These are phyloP conservation scores for Thelephora aurantiotincta DNA, from an alignment of 768 basidiomycete species.

Conservation along the genomic window DNA sequence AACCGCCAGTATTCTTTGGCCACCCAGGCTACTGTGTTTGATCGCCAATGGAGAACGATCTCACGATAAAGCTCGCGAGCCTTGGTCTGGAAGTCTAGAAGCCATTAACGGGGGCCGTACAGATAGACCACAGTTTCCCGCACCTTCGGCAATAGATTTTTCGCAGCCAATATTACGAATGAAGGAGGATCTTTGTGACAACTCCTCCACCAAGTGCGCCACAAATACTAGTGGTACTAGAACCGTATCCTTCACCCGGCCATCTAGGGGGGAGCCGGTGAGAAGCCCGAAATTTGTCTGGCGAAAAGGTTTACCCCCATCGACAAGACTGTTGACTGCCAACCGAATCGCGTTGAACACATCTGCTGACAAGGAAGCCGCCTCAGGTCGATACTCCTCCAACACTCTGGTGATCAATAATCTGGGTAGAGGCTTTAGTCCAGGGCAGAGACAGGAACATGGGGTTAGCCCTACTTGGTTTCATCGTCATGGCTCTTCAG, in stretches of 20 bases:
- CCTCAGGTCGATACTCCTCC: constrained; percentile 34
- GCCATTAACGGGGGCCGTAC: not conserved
- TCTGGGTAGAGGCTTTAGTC: constrained; percentile 16
- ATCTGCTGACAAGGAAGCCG: constrained; percentile 28
- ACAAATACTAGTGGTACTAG: constrained; percentile 30
- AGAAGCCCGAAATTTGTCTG: not conserved
- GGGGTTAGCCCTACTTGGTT: constrained; percentile 24
- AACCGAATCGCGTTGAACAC: constrained; percentile 28
- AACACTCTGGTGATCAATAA: constrained; percentile 27
- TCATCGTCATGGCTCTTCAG: constrained; percentile 27
- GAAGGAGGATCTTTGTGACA: constrained; percentile 30
- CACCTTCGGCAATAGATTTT: constrained; percentile 22
- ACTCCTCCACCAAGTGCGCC: constrained; percentile 33
- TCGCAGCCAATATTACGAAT: constrained; percentile 29
- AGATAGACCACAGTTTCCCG: constrained; percentile 5
- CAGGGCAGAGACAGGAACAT: not conserved
- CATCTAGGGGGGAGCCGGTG: not conserved
- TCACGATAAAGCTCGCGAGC: constrained; percentile 27
- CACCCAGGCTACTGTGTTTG: constrained; percentile 19
- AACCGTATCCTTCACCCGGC: constrained; percentile 8
- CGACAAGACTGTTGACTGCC: constrained; percentile 17
- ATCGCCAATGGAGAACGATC: constrained; percentile 41
- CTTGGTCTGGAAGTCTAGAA: constrained; percentile 35
- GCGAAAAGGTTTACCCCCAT: constrained; percentile 21
- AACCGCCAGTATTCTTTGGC: constrained; percentile 3